phyloP scores from a whole-genome alignment of 805 yeast genomes.

The Yamadazyma takamatsuzukensis region DNA sequence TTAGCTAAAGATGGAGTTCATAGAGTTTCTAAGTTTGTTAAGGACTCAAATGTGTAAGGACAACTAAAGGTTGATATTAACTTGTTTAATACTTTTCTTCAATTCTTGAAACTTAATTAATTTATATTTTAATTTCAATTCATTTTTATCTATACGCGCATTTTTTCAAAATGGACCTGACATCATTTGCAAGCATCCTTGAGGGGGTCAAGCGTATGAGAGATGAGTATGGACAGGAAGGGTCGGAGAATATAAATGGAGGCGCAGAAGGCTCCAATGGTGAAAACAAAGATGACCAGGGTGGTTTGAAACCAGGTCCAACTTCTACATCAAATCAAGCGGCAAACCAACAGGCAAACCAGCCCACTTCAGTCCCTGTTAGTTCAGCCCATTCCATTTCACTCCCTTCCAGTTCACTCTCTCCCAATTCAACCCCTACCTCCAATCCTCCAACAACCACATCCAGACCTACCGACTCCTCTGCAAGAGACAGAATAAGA shows the following conservation, averaged over 20 bases:
- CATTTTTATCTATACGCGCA: too few relatives aligned
- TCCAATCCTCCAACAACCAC: neutral
- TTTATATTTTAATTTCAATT: too few relatives aligned
- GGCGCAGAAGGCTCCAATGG: neutral
- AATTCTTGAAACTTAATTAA: too few relatives aligned
- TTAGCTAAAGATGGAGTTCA: constrained; percentile 33
- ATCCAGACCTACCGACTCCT: neutral
- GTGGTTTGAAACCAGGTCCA: neutral
- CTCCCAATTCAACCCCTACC: neutral
- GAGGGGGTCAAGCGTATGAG: constrained; percentile 66
- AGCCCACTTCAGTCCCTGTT: neutral
- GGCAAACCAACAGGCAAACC: neutral
- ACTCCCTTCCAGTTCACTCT: neutral
- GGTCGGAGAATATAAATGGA: neutral
- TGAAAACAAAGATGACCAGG: neutral
- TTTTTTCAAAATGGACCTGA: constrained; percentile 35
- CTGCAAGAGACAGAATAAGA: neutral
- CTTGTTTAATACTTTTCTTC: too few relatives aligned
- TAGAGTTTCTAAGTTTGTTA: constrained; percentile 25
- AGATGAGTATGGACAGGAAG: constrained; percentile 30
- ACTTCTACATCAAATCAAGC: neutral
- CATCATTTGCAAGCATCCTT: constrained; percentile 67
- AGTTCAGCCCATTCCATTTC: too few relatives aligned
- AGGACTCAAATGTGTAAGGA: constrained; percentile 17
- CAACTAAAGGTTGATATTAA: too few relatives aligned